Evolutionary conservation across 176 grass and related monocot genomes (phyloP), one percentile per base, ranked within the genome.

Genomic region (Eremochloa ophiuroides): DNA sequence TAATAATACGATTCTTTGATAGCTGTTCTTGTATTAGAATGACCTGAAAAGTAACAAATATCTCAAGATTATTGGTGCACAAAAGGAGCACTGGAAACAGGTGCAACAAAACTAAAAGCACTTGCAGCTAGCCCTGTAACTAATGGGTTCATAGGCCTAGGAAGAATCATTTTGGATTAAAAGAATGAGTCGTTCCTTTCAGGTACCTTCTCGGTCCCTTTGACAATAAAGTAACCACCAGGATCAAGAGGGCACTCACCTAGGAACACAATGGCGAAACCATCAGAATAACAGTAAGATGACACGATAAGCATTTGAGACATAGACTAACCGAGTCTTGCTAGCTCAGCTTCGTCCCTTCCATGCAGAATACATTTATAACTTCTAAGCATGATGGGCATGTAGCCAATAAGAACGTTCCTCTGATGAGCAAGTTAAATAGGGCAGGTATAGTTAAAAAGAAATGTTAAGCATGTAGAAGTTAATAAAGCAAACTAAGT

Each of bases 201-300:
- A n/a, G n/a, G n/a, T n/a, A 98, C 96, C 93, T 98, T 98, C 58
- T 98, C 92, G 5, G 96, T 95, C 86, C 96, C 96, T 84, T 98
- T 92, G 33, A 93, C 90, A 72, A 98, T 16, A 80, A 98, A 98
- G 83, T 98, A 98, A 23, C 96, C 96, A 84, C 93, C 96, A 77
- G 90, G 92, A 79, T 98, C 96, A 82, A 98, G 93, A 79, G 95
- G 96, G 50, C 96, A 98, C 73, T 97, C 91, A 38, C 94, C 94
- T 97, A 82, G 35, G 48, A 27, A 82, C 69, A 85, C 9, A 81
- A 64, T 38, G 71, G 53, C 68, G 37, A 71, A 74, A 71, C 16
- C 46, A 86, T 64, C 23, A 86, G 70, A 46, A 69, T 14, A 41
- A 18, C 43, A 63, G 31, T 53, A 85, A n/a, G n/a, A n/a, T n/a